phyloP scores from a whole-genome alignment of 140 eudicot species.

The Bidens hawaiensis region DNA sequence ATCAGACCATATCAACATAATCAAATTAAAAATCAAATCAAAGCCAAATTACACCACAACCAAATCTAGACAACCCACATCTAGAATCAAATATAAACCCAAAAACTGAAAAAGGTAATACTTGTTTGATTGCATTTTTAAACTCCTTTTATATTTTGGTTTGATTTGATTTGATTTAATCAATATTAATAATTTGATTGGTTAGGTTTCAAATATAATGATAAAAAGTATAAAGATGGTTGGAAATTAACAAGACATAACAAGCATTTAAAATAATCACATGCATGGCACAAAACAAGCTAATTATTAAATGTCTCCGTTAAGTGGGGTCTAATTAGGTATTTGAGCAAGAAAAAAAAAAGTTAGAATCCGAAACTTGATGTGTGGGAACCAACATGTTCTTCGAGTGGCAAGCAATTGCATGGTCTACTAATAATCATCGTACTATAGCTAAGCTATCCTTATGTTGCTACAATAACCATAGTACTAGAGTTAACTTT shows the following conservation, averaged over 20 bases:
- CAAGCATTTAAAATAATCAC: constrained; percentile 1
- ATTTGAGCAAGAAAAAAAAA: not conserved
- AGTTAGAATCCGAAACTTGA: not conserved
- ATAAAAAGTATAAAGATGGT: not conserved
- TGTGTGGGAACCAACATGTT: constrained; percentile 2
- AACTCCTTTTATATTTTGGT: not conserved
- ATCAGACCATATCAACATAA: constrained; percentile 6
- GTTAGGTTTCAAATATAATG: not conserved
- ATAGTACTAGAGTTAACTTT: not conserved
- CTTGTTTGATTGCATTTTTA: constrained; percentile 1
- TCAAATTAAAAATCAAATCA: constrained; percentile 16
- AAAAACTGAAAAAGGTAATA: not conserved
- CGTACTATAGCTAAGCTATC: not conserved
- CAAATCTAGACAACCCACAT: constrained; percentile 15
- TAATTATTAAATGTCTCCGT: not conserved
- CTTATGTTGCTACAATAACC: not conserved
- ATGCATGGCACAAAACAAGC: not conserved
- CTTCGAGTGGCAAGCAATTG: not conserved
- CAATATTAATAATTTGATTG: not conserved
- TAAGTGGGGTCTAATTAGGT: not conserved
- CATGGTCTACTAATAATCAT: not conserved
- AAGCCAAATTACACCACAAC: constrained; percentile 10
- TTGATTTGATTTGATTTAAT: not conserved
- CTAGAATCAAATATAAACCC: not conserved
- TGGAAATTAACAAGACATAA: not conserved